Evolutionary conservation across 441 rosid genomes (phyloP).

Genomic region (Euphorbia schlechtendalii): DNA sequence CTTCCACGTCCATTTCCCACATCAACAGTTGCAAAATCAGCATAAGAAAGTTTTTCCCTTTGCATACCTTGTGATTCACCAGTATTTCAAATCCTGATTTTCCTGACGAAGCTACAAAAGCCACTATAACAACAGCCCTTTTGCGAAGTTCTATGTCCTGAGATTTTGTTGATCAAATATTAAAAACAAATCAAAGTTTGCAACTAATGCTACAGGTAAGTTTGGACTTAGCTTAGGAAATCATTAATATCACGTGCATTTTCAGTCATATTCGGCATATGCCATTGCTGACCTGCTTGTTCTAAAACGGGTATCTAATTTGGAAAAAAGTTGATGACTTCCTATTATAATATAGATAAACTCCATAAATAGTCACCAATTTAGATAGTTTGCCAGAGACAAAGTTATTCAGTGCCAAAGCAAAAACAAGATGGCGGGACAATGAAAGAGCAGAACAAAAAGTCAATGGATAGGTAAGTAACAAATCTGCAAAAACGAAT

Average conservation of each 20-base stretch:
- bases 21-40: constrained; percentile 62
- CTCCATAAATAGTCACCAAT: no score
- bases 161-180: constrained; percentile 21
- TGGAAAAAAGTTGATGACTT: no score
- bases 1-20: constrained; percentile 58
- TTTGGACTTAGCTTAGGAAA: not conserved
- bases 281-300: not conserved
- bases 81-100: constrained; percentile 65
- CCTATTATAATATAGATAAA: no score
- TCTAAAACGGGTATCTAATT: no score
- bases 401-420: no score
- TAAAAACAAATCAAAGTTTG: constrained; percentile 13
- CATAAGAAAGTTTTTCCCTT: constrained; percentile 56
- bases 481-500: no score
- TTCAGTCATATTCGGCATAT: not conserved
- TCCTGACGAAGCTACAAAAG: constrained; percentile 72
- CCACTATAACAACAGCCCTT: constrained; percentile 52
- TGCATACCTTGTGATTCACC: constrained; percentile 37
- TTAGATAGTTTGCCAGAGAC: no score
- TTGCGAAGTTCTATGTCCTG: constrained; percentile 79
- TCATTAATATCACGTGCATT: not conserved
- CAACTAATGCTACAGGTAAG: not conserved
- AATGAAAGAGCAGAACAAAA: no score
- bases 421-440: no score
- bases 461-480: no score